A percentile compares a stretch with the other conserved stretches of the same genome.
These are phyloP conservation scores for Scenedesmus sp. DNA, from an alignment of 163 green algal species.

Conservation along the genomic window DNA sequence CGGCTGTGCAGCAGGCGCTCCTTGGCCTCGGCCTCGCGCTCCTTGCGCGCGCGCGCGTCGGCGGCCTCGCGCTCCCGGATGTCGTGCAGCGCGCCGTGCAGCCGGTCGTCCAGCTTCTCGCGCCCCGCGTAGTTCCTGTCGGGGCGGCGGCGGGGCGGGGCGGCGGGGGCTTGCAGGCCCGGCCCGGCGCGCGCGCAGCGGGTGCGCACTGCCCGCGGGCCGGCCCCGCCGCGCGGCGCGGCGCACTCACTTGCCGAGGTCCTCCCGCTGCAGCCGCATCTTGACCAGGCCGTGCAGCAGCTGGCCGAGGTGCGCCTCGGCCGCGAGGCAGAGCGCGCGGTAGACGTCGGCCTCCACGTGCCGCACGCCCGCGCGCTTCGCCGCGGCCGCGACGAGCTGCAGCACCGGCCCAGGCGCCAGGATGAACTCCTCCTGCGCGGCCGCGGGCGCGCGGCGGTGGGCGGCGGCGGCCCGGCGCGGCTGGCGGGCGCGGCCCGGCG, in stretches of 20 bases:
- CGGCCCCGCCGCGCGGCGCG: too few relatives aligned
- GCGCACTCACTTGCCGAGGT: conserved; percentile 45
- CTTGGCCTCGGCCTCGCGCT: conserved; percentile 25
- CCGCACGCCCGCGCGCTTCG: conserved; percentile 15
- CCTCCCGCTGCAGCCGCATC: conserved; percentile 33
- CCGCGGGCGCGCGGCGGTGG: too few relatives aligned
- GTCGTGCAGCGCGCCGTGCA: conserved; percentile 17
- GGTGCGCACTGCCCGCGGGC: too few relatives aligned
- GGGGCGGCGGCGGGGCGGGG: too few relatives aligned
- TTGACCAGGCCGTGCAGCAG: conserved; percentile 25
- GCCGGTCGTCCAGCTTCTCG: conserved; percentile 31
- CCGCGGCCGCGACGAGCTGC: background rate
- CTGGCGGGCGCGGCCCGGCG: too few relatives aligned
- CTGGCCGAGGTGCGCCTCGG: conserved; percentile 11
- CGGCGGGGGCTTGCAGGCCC: too few relatives aligned
- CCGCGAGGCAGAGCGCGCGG: conserved; percentile 21
- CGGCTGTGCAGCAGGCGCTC: conserved; percentile 4
- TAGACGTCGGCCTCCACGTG: conserved; percentile 20
- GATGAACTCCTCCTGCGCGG: conserved; percentile 33
- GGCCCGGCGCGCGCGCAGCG: too few relatives aligned
- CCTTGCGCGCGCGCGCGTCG: conserved; percentile 15
- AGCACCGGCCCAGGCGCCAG: conserved; percentile 11
- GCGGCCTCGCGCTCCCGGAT: conserved; percentile 33
- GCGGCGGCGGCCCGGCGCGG: too few relatives aligned
- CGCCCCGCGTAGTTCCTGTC: conserved; percentile 30